Conservation (phyloP, 768 basidiomycete genomes). For the Scleroderma citrinum region DNA sequence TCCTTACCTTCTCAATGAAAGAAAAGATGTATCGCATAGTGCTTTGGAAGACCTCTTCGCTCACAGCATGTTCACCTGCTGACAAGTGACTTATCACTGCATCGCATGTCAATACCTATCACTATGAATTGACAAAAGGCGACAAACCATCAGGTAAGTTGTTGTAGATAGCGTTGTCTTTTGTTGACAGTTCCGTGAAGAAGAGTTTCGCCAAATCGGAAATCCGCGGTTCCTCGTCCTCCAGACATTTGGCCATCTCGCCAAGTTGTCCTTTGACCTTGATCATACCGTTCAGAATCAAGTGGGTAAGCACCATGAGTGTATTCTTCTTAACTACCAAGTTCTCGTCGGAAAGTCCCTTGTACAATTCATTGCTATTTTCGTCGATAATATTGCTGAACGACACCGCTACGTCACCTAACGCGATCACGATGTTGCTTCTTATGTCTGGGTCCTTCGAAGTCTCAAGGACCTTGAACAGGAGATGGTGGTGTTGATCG, state of each 20-base stretch:
- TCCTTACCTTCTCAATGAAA: slow-evolving; percentile 89
- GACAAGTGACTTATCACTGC: slow-evolving; percentile 93
- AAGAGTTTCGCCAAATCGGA: slow-evolving; percentile 96
- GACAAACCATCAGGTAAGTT: slow-evolving; percentile 88
- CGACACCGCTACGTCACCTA: slow-evolving; percentile 97
- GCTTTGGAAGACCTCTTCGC: slow-evolving; percentile 86
- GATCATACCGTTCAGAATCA: slow-evolving; percentile 98
- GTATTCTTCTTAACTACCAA: slow-evolving; percentile 98
- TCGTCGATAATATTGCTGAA: slow-evolving; percentile 97
- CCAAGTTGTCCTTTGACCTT: slow-evolving; percentile 99
- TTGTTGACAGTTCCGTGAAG: slow-evolving; percentile 92
- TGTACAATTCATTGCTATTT: slow-evolving; percentile 93
- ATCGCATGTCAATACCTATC: slow-evolving; percentile 2
- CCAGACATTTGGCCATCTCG: slow-evolving; percentile 99
- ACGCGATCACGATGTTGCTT: slow-evolving; percentile 94
- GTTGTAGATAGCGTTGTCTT: slow-evolving; percentile 99
- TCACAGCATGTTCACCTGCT: slow-evolving; percentile 84
- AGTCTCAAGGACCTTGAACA: slow-evolving; percentile 93
- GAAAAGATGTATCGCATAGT: slow-evolving; percentile 94
- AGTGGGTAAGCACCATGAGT: slow-evolving; percentile 94
- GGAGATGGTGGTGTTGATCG: slow-evolving; percentile 77
- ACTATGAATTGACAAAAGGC: neutral
- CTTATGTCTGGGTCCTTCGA: slow-evolving; percentile 86
- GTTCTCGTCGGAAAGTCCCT: slow-evolving; percentile 83
- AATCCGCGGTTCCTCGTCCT: slow-evolving; percentile 83